phyloP scores from a whole-genome alignment of 192 early-diverging fungal genomes.

The Dissophora ornata region DNA sequence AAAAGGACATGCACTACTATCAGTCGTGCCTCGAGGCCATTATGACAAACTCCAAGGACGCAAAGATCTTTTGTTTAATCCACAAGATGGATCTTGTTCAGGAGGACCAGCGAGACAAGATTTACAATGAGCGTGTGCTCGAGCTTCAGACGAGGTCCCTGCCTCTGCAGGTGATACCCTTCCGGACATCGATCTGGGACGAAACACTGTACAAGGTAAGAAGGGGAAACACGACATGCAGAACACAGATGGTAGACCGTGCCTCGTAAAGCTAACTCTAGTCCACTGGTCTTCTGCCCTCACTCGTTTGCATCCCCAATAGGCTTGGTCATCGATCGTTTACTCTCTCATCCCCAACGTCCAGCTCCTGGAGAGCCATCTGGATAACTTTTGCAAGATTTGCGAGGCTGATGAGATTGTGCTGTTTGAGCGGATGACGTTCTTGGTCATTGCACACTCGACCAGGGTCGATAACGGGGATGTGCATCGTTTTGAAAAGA shows the following conservation, averaged over 20 bases:
- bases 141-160: constrained; percentile 77
- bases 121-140: constrained; percentile 70
- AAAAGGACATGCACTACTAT: constrained; percentile 93
- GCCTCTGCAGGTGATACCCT: constrained; percentile 76
- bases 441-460: constrained; percentile 91
- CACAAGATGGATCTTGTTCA: constrained; percentile 98
- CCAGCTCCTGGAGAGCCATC: constrained; percentile 76
- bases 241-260: too few relatives aligned
- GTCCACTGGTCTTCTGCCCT: too few relatives aligned
- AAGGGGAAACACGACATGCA: too few relatives aligned
- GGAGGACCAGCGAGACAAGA: constrained; percentile 78
- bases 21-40: constrained; percentile 90
- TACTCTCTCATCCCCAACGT: constrained; percentile 97
- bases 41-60: constrained; percentile 82
- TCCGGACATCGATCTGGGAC: constrained; percentile 91
- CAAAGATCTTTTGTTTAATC: constrained; percentile 94
- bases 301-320: too few relatives aligned
- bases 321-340: constrained; percentile 98
- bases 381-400: constrained; percentile 82
- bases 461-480: constrained; percentile 70
- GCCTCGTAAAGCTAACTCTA: too few relatives aligned
- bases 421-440: constrained; percentile 94
- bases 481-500: constrained; percentile 88
- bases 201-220: constrained; percentile 88
- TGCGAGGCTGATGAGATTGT: constrained; percentile 96